phyloP scores from a whole-genome alignment of 73 alveolate genomes.

The Durusdinium trenchii region DNA sequence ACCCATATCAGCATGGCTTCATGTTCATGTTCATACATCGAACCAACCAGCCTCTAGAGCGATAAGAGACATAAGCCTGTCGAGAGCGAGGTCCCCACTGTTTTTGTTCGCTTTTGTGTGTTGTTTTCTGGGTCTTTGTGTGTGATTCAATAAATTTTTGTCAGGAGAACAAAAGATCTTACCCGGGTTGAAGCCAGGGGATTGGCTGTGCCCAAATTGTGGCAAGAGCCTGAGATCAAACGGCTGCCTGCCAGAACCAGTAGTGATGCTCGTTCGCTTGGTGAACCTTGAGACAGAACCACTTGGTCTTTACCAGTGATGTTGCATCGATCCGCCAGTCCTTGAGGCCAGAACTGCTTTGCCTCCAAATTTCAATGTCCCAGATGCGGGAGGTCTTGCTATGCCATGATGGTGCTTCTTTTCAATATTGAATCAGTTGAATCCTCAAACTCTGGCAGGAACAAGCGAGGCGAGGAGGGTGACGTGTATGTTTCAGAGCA shows the following conservation, averaged over 20 bases:
- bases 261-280: too few species aligned
- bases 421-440: background rate
- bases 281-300: too few species aligned
- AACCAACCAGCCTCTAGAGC: too few species aligned
- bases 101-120: too few species aligned
- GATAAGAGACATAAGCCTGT: too few species aligned
- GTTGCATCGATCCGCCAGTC: background rate
- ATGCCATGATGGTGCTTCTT: background rate
- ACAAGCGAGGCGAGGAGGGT: slow-evolving; percentile 75
- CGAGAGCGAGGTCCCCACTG: too few species aligned
- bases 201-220: slow-evolving; percentile 78
- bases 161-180: slow-evolving; percentile 59
- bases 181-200: slow-evolving; percentile 92
- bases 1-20: too few species aligned
- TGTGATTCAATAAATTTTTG: too few species aligned
- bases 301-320: background rate
- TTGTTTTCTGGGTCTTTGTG: too few species aligned
- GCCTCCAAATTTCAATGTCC: slow-evolving; percentile 87
- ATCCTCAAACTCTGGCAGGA: background rate
- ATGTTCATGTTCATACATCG: too few species aligned
- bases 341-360: slow-evolving; percentile 87
- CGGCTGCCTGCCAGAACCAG: background rate
- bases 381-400: slow-evolving; percentile 62
- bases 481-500: slow-evolving; percentile 89
- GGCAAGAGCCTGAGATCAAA: slow-evolving; percentile 39